A percentile compares a stretch with the other conserved stretches of the same genome.
These are phyloP conservation scores for Hsuehochloa calcarea DNA, from an alignment of 176 grass and related monocot species.

Conservation along the genomic window DNA sequence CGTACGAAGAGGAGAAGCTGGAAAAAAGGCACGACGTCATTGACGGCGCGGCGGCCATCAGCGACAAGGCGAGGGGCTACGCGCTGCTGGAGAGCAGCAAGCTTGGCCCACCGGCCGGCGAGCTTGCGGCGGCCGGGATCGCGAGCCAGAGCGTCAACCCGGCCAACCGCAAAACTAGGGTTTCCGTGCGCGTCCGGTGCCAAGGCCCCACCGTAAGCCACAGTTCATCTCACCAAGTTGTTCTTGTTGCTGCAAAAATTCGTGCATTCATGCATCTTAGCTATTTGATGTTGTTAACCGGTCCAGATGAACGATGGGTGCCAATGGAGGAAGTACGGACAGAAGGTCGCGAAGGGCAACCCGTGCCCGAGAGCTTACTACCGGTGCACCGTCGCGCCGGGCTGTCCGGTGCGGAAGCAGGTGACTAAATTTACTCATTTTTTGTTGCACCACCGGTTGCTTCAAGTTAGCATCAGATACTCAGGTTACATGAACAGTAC, in stretches of 20 bases:
- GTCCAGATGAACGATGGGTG: slow-evolving; percentile 96
- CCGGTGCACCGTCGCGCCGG: slow-evolving; percentile 91
- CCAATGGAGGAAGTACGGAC: slow-evolving; percentile 95
- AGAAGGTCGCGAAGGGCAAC: slow-evolving; percentile 97
- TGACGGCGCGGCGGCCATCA: background rate
- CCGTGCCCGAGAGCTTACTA: slow-evolving; percentile 97
- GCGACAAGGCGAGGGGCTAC: slow-evolving; percentile 38
- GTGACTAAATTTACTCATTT: slow-evolving; percentile 3
- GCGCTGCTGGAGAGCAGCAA: slow-evolving; percentile 64
- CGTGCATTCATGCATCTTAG: background rate
- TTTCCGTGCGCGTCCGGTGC: slow-evolving; percentile 92
- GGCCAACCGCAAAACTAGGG: slow-evolving; percentile 95
- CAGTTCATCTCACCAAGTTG: background rate
- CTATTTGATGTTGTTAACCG: background rate
- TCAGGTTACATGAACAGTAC: background rate
- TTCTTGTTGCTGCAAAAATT: background rate
- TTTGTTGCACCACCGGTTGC: background rate
- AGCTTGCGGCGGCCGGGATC: slow-evolving; percentile 35
- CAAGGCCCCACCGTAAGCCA: slow-evolving; percentile 86
- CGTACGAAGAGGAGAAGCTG: slow-evolving; percentile 42
- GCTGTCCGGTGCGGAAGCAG: slow-evolving; percentile 94
- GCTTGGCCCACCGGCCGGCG: slow-evolving; percentile 14
- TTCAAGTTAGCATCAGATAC: background rate
- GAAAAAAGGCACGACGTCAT: background rate
- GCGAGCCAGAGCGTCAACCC: slow-evolving; percentile 76